These are phyloP conservation scores for Pyrus hybrid DNA, from an alignment of 331 rosid genomes.

Conservation along the genomic window DNA sequence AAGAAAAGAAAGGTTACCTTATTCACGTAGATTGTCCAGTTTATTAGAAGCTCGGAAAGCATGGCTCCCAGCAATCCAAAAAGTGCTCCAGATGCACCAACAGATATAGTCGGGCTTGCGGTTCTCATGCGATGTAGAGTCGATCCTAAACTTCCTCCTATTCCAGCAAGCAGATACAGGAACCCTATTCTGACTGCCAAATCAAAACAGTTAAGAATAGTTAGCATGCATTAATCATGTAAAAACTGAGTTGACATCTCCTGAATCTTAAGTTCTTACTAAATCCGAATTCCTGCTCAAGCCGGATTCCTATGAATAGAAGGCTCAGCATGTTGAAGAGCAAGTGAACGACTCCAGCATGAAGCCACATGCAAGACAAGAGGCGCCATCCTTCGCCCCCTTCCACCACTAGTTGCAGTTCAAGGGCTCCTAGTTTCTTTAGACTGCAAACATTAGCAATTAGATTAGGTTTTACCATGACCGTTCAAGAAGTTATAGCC, in stretches of 20 bases:
- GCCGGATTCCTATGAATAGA: conserved; percentile 60
- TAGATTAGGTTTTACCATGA: neutral
- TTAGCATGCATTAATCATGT: neutral
- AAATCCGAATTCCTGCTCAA: conserved; percentile 85
- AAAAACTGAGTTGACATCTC: neutral
- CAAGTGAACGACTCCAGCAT: conserved; percentile 81
- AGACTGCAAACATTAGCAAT: conserved; percentile 37
- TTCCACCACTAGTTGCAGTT: conserved; percentile 33
- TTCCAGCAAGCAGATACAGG: conserved; percentile 56
- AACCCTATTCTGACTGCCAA: conserved; percentile 70
- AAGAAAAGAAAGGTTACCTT: conserved; percentile 35
- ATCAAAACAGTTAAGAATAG: neutral
- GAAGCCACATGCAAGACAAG: conserved; percentile 85
- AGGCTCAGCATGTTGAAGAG: conserved; percentile 75
- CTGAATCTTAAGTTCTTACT: conserved; percentile 30
- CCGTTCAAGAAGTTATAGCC: neutral
- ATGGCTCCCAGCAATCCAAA: conserved; percentile 82
- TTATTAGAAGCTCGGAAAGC: conserved; percentile 94
- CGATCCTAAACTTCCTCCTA: conserved; percentile 76
- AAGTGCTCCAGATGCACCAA: conserved; percentile 95
- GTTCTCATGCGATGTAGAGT: conserved; percentile 15
- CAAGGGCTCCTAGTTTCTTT: conserved; percentile 55
- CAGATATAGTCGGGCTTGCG: conserved; percentile 29
- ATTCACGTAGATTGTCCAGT: conserved; percentile 74
- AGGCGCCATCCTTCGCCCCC: conserved; percentile 66